Evolutionary conservation across 345 rosid genomes (phyloP), one percentile per base, ranked within the genome.

Genomic region (Hypericum perforatum): DNA sequence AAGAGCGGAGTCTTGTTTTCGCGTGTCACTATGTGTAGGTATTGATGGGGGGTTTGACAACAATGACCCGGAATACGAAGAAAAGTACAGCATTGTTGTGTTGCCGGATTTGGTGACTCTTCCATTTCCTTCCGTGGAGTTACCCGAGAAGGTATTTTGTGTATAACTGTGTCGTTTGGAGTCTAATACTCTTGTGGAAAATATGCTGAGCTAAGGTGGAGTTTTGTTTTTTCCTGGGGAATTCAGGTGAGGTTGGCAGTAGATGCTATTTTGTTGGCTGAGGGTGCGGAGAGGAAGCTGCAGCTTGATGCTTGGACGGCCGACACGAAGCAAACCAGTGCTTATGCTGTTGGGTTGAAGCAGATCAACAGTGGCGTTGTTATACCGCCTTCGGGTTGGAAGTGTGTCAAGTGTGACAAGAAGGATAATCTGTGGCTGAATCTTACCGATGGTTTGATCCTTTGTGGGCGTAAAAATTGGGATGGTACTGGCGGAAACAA

Each of bases 401-500:
- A 76, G 67, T 94, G 97, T 73, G 53, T 68, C 0, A 94, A 84
- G 76, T 94, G 99, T 61, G 96, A 94, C 49, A 84, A 94, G 72
- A 84, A 56, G 53, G 90, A 94, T 16, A 94, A 94, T 70, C 84
- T 94, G 15, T 94, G 99, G 97, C 69, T 94, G 61, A 94, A 94
- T 80, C 85, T 89, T 65, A 82, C 95, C 5, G 99, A 94, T 74
- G 99, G 99, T 59, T 74, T 76, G 87, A 89, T 86, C 62, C 90
- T 89, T n/a, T 94, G 97, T 59, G 97, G 99, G 46, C 74, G 99
- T 69, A 89, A 61, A 63, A 89, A 86, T 68, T 94, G 95, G 95
- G 96, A 86, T 74, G 99, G 96, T 64, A 86, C 78, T 72, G 99
- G 96, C 49, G 99, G 97, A 49, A 94, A 94, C 69, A 75, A 94